These are phyloP conservation scores for Ganoderma lucidum DNA, from an alignment of 1,284 basidiomycete genomes.

Conservation along the genomic window DNA sequence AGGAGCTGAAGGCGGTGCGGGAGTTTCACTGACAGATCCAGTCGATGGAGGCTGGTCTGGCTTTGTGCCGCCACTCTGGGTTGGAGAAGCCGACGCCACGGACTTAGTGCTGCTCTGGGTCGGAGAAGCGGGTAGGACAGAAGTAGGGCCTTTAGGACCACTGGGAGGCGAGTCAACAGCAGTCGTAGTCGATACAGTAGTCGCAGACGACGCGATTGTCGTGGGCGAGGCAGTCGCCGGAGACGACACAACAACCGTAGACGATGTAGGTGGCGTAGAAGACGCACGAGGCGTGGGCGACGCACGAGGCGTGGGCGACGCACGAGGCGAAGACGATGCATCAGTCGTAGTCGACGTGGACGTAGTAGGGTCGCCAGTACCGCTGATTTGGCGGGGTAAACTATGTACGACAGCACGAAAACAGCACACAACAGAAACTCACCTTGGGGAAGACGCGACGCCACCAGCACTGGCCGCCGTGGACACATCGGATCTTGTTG, in stretches of 20 bases:
- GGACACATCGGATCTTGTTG: not conserved
- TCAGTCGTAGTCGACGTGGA: not conserved
- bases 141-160: not conserved
- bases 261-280: not conserved
- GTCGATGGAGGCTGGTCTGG: not conserved
- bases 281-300: not conserved
- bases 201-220: not conserved
- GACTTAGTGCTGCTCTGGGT: not conserved
- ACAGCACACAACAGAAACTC: not conserved
- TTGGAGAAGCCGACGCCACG: not conserved
- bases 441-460: not conserved
- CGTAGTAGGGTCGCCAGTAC: not conserved
- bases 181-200: not conserved
- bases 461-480: not conserved
- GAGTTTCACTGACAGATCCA: not conserved
- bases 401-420: not conserved
- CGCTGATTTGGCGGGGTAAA: not conserved
- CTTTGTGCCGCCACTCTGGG: not conserved
- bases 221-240: not conserved
- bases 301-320: not conserved
- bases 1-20: not conserved
- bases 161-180: not conserved
- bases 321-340: not conserved
- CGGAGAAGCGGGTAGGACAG: not conserved
- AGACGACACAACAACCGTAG: not conserved